phyloP scores from a whole-genome alignment of 495 filamentous ascomycete species.

The Aspergillus affinis region DNA sequence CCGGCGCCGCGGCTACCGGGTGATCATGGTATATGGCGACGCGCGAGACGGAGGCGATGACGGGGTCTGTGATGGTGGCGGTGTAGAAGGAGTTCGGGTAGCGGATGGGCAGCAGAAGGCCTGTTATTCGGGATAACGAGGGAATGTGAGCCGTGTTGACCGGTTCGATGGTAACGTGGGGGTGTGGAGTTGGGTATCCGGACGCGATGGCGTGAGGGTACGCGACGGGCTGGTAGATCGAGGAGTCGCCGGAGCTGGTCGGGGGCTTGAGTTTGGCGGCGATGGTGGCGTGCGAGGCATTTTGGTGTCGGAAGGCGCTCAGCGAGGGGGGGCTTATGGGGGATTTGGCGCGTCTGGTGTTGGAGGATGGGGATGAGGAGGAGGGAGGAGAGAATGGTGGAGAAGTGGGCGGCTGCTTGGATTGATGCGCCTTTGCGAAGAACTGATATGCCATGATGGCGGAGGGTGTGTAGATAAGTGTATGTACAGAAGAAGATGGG shows the following conservation, averaged over 20 bases:
- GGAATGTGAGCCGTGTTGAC: conserved; percentile 64
- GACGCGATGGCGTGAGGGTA: conserved; percentile 32
- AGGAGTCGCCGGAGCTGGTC: conserved; percentile 22
- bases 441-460: conserved; percentile 42
- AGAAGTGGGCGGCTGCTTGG: conserved; percentile 26
- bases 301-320: conserved; percentile 16
- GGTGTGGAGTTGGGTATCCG: conserved; percentile 37
- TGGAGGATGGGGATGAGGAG: conserved; percentile 13
- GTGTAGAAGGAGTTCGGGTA: conserved; percentile 88
- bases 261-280: conserved; percentile 28
- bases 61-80: conserved; percentile 65
- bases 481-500: not conserved
- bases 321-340: conserved; percentile 37
- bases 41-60: conserved; percentile 70
- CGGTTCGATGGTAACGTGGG: conserved; percentile 54
- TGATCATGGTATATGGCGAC: conserved; percentile 68
- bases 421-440: conserved; percentile 38
- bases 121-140: conserved; percentile 76
- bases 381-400: conserved; percentile 29
- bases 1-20: conserved; percentile 38
- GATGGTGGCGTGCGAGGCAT: conserved; percentile 18
- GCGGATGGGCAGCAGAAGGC: conserved; percentile 79
- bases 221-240: conserved; percentile 31
- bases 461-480: not conserved
- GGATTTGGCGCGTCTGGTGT: conserved; percentile 20